Conservation (phyloP, 73 alveolate species). For the Paramecium sexaurelia region DNA sequence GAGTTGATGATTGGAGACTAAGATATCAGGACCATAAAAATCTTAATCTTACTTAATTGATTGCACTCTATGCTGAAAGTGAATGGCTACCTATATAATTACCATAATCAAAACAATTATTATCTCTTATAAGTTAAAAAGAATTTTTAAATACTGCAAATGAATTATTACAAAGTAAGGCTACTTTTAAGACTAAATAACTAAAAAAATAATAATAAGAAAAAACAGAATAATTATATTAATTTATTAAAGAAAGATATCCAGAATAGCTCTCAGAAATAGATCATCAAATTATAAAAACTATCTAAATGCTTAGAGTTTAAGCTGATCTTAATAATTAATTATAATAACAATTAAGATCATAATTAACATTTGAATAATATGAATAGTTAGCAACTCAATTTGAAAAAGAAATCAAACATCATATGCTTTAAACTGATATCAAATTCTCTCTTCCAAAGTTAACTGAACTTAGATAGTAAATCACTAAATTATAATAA, state of each 20-base stretch:
- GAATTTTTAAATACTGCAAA: slow-evolving; percentile 19
- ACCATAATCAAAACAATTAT: background rate
- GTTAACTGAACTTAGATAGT: background rate
- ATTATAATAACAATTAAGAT: background rate
- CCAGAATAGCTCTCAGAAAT: background rate
- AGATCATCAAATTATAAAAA: background rate
- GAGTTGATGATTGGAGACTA: background rate
- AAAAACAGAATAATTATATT: background rate
- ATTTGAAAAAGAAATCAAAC: background rate
- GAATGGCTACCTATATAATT: slow-evolving; percentile 22
- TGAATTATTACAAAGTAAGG: background rate
- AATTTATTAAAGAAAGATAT: background rate
- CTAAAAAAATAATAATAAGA: background rate
- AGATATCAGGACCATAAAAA: background rate
- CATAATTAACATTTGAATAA: background rate
- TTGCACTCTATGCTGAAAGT: background rate
- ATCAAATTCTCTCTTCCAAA: slow-evolving; percentile 8
- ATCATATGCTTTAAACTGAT: background rate
- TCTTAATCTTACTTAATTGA: background rate
- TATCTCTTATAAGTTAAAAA: background rate
- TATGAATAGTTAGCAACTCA: background rate
- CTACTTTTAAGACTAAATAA: background rate
- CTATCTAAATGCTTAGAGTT: background rate
- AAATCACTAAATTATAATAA: background rate
- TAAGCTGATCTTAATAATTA: background rate